Evolutionary conservation across 495 filamentous ascomycete genomes (phyloP).

Genomic region (Ascodesmis nigricans): DNA sequence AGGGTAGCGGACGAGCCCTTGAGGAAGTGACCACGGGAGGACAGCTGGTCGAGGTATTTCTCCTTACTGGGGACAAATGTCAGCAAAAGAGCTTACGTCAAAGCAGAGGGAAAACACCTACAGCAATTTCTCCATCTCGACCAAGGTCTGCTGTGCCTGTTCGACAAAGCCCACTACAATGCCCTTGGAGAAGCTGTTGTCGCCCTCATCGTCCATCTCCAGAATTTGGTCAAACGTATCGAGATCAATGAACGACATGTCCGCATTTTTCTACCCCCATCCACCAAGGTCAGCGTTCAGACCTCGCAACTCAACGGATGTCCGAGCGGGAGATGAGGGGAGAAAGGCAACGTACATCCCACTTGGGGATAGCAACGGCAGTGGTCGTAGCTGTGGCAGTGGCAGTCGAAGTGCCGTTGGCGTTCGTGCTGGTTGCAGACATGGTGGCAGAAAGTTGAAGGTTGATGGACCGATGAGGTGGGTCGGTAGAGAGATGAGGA

Average conservation of each 20-base stretch:
- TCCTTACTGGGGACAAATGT: constrained; percentile 28
- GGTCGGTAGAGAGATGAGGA: no score
- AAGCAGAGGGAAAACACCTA: constrained; percentile 29
- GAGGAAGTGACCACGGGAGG: constrained; percentile 75
- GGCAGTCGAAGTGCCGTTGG: no score
- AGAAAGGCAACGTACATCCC: no score
- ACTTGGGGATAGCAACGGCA: no score
- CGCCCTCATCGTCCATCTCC: constrained; percentile 48
- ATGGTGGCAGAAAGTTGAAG: no score
- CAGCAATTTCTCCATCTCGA: constrained; percentile 62
- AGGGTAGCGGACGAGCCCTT: constrained; percentile 97
- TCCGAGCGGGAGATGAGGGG: no score
- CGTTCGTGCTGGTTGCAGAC: no score
- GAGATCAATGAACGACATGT: constrained; percentile 56
- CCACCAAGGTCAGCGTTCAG: no score
- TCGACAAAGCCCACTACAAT: constrained; percentile 88
- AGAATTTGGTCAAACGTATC: constrained; percentile 81
- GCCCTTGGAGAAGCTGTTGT: constrained; percentile 56
- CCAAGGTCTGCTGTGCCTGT: constrained; percentile 69
- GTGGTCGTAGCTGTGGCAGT: no score
- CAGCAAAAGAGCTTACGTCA: constrained; percentile 3
- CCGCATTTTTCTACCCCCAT: no score
- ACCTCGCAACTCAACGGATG: no score
- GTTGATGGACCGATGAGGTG: no score
- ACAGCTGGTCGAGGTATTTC: constrained; percentile 47